Percentiles rank a stretch among this genome's conserved stretches.
These are phyloP conservation scores for Helianthus annuus DNA, from an alignment of 129 eudicot genomes.

Conservation along the genomic window DNA sequence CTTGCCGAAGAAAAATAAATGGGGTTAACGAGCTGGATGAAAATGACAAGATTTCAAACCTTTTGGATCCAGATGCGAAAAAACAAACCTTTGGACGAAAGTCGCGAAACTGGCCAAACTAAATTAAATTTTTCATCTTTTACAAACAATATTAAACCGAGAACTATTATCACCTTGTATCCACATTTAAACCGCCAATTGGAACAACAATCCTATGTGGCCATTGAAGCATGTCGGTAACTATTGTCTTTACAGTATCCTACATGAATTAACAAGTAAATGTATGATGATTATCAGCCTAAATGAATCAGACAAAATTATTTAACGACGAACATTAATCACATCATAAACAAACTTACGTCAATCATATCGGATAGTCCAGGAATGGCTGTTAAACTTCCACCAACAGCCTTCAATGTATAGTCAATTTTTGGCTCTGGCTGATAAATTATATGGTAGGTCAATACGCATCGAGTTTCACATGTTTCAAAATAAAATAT, in stretches of 20 bases:
- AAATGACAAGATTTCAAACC: too few relatives aligned
- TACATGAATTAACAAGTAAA: conserved; percentile 24
- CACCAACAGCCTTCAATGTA: conserved; percentile 95
- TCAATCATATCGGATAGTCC: conserved; percentile 97
- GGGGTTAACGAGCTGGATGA: too few relatives aligned
- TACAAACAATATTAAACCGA: neutral
- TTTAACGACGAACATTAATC: conserved; percentile 3
- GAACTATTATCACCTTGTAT: conserved; percentile 58
- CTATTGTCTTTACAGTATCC: conserved; percentile 90
- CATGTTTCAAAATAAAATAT: neutral
- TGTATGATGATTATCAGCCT: neutral
- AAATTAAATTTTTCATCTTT: neutral
- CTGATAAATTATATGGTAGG: conserved; percentile 38
- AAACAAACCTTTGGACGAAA: too few relatives aligned
- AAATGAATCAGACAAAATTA: neutral
- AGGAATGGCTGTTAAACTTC: conserved; percentile 96
- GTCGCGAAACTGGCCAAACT: too few relatives aligned
- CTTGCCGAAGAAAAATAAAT: too few relatives aligned
- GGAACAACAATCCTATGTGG: conserved; percentile 99
- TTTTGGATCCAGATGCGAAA: too few relatives aligned
- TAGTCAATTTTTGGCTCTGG: conserved; percentile 96
- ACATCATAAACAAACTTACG: conserved; percentile 49
- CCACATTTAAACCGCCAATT: conserved; percentile 79
- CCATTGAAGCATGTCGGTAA: conserved; percentile 93
- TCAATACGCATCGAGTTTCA: neutral